Conservation (phyloP, 495 filamentous ascomycete genomes). For the Penicillium coffeae region DNA sequence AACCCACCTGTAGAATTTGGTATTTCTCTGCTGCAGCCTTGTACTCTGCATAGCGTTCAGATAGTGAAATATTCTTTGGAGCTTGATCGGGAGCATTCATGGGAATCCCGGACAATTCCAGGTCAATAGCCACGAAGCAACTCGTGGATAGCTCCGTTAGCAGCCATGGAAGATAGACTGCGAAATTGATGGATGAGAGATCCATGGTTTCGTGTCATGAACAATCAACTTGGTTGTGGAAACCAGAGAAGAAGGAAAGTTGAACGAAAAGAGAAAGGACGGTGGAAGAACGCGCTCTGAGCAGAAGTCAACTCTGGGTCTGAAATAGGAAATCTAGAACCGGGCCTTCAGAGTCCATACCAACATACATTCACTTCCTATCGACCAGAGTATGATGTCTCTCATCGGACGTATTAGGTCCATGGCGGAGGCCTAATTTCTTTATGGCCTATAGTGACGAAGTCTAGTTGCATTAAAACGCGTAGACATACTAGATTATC, state of each 20-base stretch:
- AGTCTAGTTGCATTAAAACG: too few species aligned
- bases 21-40: constrained; percentile 66
- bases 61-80: constrained; percentile 40
- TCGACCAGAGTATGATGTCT: too few species aligned
- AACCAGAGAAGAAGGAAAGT: neutral
- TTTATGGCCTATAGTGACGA: too few species aligned
- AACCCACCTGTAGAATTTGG: constrained; percentile 70
- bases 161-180: constrained; percentile 52
- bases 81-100: constrained; percentile 21
- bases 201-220: constrained; percentile 51
- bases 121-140: constrained; percentile 66
- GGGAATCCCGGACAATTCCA: constrained; percentile 72
- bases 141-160: constrained; percentile 55
- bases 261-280: neutral
- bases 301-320: too few species aligned
- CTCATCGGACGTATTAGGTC: too few species aligned
- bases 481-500: too few species aligned
- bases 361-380: too few species aligned
- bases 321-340: too few species aligned
- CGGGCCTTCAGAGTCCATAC: too few species aligned
- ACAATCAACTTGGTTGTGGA: neutral
- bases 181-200: constrained; percentile 52
- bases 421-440: too few species aligned
- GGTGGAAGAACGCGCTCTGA: too few species aligned
- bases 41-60: constrained; percentile 62